Evolutionary conservation across 306 rosid species (phyloP).

Genomic region (Cucumis cinereus): DNA sequence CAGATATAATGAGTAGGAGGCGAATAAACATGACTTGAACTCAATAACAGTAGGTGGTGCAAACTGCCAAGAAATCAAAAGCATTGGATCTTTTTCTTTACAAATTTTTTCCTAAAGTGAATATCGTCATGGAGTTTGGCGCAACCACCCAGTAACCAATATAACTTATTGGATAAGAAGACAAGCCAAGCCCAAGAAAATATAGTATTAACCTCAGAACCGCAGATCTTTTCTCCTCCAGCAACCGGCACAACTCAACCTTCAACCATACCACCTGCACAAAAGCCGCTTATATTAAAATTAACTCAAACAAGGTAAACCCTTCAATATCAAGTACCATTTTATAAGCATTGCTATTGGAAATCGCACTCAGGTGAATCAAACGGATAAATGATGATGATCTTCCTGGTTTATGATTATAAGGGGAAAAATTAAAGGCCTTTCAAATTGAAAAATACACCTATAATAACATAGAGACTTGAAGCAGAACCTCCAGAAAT

Average conservation of each 20-base stretch:
- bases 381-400: neutral
- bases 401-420: neutral
- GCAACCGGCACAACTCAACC: slow-evolving; percentile 78
- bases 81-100: neutral
- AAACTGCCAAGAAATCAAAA: neutral
- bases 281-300: slow-evolving; percentile 11
- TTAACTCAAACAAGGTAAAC: neutral
- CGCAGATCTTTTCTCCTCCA: slow-evolving; percentile 92
- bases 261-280: slow-evolving; percentile 88
- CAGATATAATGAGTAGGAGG: neutral
- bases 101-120: neutral
- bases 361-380: neutral
- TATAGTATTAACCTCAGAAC: slow-evolving; percentile 39
- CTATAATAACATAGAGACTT: neutral
- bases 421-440: neutral
- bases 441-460: neutral
- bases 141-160: neutral
- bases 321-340: neutral
- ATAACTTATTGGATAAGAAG: slow-evolving; percentile 1
- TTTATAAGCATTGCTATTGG: neutral
- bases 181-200: neutral
- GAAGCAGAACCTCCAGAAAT: neutral
- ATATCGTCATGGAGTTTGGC: neutral
- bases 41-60: neutral
- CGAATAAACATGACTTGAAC: neutral